Percentiles rank a stretch among this genome's conserved stretches.
These are phyloP conservation scores for Aspergillus sp. DNA, from an alignment of 2,329 filamentous ascomycete genomes.

Conservation along the genomic window DNA sequence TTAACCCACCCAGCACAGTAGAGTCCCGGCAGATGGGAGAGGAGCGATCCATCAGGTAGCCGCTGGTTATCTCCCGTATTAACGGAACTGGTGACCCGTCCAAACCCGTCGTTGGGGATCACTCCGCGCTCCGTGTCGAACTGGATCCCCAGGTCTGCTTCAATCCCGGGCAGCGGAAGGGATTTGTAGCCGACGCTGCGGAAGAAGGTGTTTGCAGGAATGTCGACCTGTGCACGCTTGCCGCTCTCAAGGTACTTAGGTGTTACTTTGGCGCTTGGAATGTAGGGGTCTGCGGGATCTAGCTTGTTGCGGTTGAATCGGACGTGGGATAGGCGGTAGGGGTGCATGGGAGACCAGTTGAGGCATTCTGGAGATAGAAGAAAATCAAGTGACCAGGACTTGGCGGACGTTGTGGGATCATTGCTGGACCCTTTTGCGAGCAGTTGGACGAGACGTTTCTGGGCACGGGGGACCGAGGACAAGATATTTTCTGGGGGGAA, in stretches of 20 bases:
- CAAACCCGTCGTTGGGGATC: slow-evolving; percentile 72
- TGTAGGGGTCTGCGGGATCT: slow-evolving; percentile 45
- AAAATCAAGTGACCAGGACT: slow-evolving; percentile 78
- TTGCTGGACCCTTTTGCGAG: slow-evolving; percentile 64
- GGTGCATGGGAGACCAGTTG: slow-evolving; percentile 39
- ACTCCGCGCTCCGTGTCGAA: slow-evolving; percentile 69
- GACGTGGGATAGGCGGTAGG: slow-evolving; percentile 53
- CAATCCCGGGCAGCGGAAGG: slow-evolving; percentile 64
- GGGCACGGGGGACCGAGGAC: slow-evolving; percentile 63
- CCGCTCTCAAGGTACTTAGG: slow-evolving; percentile 44
- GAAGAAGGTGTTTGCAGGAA: slow-evolving; percentile 69
- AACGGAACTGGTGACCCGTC: slow-evolving; percentile 53
- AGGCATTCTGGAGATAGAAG: slow-evolving; percentile 72
- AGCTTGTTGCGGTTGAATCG: slow-evolving; percentile 53
- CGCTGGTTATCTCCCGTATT: slow-evolving; percentile 13
- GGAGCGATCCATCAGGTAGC: slow-evolving; percentile 31
- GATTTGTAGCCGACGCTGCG: slow-evolving; percentile 94
- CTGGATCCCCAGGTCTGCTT: slow-evolving; percentile 58
- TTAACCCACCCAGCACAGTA: slow-evolving; percentile 98
- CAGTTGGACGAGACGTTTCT: slow-evolving; percentile 70
- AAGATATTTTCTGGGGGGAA: slow-evolving; percentile 55
- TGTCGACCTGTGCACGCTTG: slow-evolving; percentile 36
- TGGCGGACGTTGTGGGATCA: slow-evolving; percentile 43
- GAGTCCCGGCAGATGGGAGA: slow-evolving; percentile 56
- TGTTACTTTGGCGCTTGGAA: slow-evolving; percentile 39